A percentile compares a stretch with the other conserved stretches of the same genome.
Conservation (phyloP, 768 basidiomycete species). For the Rhodotorula kratochvilovae region DNA sequence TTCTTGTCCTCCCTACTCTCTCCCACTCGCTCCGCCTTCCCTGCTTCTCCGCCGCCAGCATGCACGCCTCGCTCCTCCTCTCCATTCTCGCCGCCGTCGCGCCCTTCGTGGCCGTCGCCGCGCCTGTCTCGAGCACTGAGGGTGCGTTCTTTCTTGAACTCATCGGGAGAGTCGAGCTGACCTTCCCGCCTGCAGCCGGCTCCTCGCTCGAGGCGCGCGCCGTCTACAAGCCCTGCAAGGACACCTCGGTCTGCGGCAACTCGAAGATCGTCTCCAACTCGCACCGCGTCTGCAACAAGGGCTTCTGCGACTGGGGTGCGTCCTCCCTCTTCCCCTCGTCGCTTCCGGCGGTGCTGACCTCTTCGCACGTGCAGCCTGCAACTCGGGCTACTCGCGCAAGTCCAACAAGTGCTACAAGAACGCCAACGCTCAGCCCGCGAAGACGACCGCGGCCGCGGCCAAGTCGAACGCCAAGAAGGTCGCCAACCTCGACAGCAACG, state of each 20-base stretch:
- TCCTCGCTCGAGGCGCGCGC: slow-evolving; percentile 1
- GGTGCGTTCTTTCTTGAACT: background rate
- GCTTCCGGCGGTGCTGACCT: background rate
- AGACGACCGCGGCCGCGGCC: background rate
- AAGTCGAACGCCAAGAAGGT: background rate
- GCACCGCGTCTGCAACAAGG: background rate
- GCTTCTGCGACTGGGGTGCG: slow-evolving; percentile 4
- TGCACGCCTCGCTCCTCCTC: background rate
- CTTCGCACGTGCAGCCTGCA: background rate
- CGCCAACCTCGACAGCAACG: background rate
- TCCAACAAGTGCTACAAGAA: background rate
- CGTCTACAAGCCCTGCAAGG: background rate
- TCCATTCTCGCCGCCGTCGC: background rate
- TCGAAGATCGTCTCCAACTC: background rate
- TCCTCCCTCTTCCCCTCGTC: background rate
- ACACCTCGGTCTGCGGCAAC: background rate
- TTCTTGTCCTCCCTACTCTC: background rate
- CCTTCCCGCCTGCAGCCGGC: background rate
- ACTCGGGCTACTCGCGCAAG: background rate
- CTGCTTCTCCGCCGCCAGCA: background rate
- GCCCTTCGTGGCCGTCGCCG: background rate
- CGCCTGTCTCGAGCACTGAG: background rate
- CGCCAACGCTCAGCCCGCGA: background rate
- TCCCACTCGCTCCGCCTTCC: background rate
- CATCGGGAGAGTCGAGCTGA: background rate